Conservation (phyloP, 768 basidiomycete species). For the Leccinum longicurvipes region DNA sequence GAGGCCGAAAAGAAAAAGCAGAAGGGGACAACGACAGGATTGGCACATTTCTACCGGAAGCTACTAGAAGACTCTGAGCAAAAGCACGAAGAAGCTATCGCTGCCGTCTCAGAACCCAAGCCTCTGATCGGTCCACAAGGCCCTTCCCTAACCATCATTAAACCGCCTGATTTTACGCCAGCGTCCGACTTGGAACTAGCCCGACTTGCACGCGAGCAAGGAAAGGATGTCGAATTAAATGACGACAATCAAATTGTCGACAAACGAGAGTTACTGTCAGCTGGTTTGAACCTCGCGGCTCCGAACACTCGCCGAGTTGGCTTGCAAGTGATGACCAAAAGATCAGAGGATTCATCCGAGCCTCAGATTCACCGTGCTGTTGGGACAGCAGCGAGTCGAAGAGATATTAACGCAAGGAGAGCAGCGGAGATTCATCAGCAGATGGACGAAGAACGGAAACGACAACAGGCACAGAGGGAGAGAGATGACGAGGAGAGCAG, state of each 20-base stretch:
- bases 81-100: slow-evolving; percentile 83
- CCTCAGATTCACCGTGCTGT: slow-evolving; percentile 67
- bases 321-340: slow-evolving; percentile 32
- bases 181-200: slow-evolving; percentile 76
- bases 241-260: slow-evolving; percentile 98
- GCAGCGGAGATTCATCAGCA: slow-evolving; percentile 74
- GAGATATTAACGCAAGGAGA: slow-evolving; percentile 83
- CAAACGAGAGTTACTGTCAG: slow-evolving; percentile 86
- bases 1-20: slow-evolving; percentile 60
- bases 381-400: slow-evolving; percentile 74
- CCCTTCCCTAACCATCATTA: slow-evolving; percentile 66
- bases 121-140: slow-evolving; percentile 61
- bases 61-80: slow-evolving; percentile 76
- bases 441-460: slow-evolving; percentile 69
- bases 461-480: slow-evolving; percentile 53
- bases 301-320: slow-evolving; percentile 76
- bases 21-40: slow-evolving; percentile 63
- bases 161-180: slow-evolving; percentile 60
- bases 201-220: slow-evolving; percentile 62
- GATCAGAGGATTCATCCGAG: slow-evolving; percentile 27
- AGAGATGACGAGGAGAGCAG: slow-evolving; percentile 61
- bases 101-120: slow-evolving; percentile 56
- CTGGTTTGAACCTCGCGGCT: slow-evolving; percentile 87
- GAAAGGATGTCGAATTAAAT: slow-evolving; percentile 88
- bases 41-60: slow-evolving; percentile 81